Evolutionary conservation across 345 rosid genomes (phyloP).

Genomic region (Pugionium cornutum): DNA sequence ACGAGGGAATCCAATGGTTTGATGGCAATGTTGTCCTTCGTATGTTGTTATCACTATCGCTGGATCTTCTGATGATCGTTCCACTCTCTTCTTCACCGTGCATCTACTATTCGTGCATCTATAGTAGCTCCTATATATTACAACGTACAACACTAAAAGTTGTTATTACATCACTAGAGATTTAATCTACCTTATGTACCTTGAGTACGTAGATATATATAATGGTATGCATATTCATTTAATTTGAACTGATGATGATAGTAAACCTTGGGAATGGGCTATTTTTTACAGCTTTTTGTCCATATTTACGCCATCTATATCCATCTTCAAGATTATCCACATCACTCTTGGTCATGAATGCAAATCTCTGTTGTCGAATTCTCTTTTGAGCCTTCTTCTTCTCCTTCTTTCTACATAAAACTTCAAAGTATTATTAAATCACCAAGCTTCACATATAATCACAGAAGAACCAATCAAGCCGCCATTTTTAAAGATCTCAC

Average conservation of each 20-base stretch:
- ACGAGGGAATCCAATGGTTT: constrained; percentile 68
- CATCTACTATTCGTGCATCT: constrained; percentile 92
- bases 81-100: constrained; percentile 96
- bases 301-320: constrained; percentile 85
- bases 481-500: neutral
- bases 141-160: neutral
- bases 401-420: constrained; percentile 58
- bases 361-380: constrained; percentile 79
- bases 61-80: constrained; percentile 86
- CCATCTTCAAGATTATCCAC: constrained; percentile 98
- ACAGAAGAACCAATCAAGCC: constrained; percentile 3
- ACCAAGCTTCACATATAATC: neutral
- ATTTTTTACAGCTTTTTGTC: constrained; percentile 91
- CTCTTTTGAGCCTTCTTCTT: constrained; percentile 83
- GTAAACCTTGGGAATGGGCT: constrained; percentile 86
- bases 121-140: constrained; percentile 75
- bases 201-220: no score
- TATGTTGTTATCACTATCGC: constrained; percentile 83
- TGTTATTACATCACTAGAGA: neutral
- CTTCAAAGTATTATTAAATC: neutral
- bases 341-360: constrained; percentile 94
- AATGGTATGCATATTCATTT: no score
- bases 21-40: constrained; percentile 99
- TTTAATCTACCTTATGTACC: no score
- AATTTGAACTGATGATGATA: no score